Evolutionary conservation across 495 filamentous ascomycete genomes (phyloP), one percentile per base, ranked within the genome.

Genomic region (Neurospora sp.): DNA sequence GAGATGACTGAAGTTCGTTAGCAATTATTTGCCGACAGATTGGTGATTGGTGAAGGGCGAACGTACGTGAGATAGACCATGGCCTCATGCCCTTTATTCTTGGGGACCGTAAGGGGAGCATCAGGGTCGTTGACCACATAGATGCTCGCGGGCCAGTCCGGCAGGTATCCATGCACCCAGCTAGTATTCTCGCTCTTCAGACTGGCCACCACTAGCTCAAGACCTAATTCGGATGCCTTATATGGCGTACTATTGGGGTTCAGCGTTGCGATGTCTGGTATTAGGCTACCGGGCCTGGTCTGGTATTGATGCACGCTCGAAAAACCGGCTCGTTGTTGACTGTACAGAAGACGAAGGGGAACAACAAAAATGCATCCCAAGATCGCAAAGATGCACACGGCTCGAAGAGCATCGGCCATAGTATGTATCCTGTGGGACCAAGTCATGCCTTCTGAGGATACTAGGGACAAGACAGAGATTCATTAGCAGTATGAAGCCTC

Each of bases 81-180:
- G 12, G 86, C 88, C 79, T 92, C 90, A 74, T 86, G 85, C 5
- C 90, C 89, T 77, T 89, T 90, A 78, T 90, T 90, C 5, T 72
- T 72, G 5, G 87, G 85, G 6, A 88, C 83, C 0, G 82, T 85
- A 23, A 86, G 78, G 4, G 70, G 41, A 4, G 82, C 80, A 2
- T 70, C 23, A 8, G 79, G 76, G 70, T 85, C 81, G 76, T 90
- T 85, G 11, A 84, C 85, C 8, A 85, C 80, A 78, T 89, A 90
- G 70, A 88, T 81, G 72, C 83, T 85, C 38, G 72, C 74, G 27
- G 78, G 70, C 85, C 85, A 86, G 37, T 79, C 72, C 8, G 83
- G 78, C 14, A 88, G 74, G 70, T 77, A 72, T 44, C 79, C 44
- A 7, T 80, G 74, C 0, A 81, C 62, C 83, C 83, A 84, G 5